Evolutionary conservation across 805 yeast genomes (phyloP).

Genomic region (Metschnikowia cubensis): DNA sequence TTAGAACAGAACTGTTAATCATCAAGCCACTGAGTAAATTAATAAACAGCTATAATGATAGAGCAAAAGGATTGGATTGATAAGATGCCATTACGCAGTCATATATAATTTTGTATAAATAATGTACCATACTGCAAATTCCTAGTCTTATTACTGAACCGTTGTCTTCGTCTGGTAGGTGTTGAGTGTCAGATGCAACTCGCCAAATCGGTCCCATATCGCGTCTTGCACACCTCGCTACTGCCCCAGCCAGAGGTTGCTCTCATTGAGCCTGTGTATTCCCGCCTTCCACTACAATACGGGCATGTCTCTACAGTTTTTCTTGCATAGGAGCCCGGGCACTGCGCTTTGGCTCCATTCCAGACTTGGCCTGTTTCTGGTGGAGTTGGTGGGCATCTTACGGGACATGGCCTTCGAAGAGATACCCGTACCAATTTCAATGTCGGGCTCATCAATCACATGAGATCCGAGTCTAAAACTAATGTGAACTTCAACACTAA

Average conservation of each 20-base stretch:
- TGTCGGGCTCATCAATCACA: constrained; percentile 98
- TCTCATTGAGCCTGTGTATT: background rate
- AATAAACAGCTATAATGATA: too few relatives aligned
- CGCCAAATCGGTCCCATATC: background rate
- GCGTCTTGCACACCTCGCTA: background rate
- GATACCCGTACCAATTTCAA: constrained; percentile 91
- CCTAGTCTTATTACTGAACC: too few relatives aligned
- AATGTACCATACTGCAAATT: too few relatives aligned
- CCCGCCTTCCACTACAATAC: background rate
- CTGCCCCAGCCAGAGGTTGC: background rate
- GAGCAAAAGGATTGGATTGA: too few relatives aligned
- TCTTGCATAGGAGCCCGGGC: background rate
- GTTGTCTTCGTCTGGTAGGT: too few relatives aligned
- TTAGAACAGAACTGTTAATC: too few relatives aligned
- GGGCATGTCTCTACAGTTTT: background rate
- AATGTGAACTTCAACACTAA: too few relatives aligned
- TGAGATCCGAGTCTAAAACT: too few relatives aligned
- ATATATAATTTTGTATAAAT: too few relatives aligned
- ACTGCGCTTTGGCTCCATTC: too few relatives aligned
- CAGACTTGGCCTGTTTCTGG: constrained; percentile 84
- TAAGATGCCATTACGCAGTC: too few relatives aligned
- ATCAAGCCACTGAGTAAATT: too few relatives aligned
- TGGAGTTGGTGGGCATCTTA: constrained; percentile 88
- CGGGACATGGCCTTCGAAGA: constrained; percentile 87
- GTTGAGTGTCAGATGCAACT: background rate